Conservation (phyloP, 1,284 basidiomycete species). For the Irpex sp. region DNA sequence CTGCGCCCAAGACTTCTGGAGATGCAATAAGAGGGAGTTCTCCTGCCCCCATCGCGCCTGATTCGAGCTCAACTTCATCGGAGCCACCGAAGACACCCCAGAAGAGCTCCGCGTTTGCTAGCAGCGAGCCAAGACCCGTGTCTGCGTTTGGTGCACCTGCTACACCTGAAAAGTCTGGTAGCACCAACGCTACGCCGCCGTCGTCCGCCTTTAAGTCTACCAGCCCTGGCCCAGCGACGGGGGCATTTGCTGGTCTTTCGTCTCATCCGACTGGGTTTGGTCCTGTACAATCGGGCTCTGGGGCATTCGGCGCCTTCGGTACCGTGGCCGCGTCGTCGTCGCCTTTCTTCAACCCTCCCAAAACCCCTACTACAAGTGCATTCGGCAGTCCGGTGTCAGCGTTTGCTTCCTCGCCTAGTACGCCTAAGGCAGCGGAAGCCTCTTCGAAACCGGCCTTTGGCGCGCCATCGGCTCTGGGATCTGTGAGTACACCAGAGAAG, state of each 20-base stretch:
- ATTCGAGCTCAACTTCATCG: background rate
- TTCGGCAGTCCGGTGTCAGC: constrained; percentile 23
- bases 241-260: constrained; percentile 35
- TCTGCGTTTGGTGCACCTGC: background rate
- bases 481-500: constrained; percentile 21
- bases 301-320: constrained; percentile 40
- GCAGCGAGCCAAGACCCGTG: constrained; percentile 9
- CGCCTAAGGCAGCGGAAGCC: constrained; percentile 15
- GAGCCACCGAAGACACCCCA: background rate
- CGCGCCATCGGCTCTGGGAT: constrained; percentile 34
- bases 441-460: constrained; percentile 29
- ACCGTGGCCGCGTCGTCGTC: constrained; percentile 35
- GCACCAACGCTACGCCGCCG: constrained; percentile 5
- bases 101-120: background rate
- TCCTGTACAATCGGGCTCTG: constrained; percentile 38
- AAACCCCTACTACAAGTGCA: constrained; percentile 25
- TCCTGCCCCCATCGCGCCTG: background rate
- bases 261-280: constrained; percentile 33
- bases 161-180: background rate
- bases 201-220: constrained; percentile 12
- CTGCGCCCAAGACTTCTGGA: background rate
- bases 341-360: constrained; percentile 49
- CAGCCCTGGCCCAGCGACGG: constrained; percentile 22
- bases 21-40: background rate
- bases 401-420: constrained; percentile 23